These are phyloP conservation scores for Pulchroboletus neoregius DNA, from an alignment of 1,284 basidiomycete genomes.

Conservation along the genomic window DNA sequence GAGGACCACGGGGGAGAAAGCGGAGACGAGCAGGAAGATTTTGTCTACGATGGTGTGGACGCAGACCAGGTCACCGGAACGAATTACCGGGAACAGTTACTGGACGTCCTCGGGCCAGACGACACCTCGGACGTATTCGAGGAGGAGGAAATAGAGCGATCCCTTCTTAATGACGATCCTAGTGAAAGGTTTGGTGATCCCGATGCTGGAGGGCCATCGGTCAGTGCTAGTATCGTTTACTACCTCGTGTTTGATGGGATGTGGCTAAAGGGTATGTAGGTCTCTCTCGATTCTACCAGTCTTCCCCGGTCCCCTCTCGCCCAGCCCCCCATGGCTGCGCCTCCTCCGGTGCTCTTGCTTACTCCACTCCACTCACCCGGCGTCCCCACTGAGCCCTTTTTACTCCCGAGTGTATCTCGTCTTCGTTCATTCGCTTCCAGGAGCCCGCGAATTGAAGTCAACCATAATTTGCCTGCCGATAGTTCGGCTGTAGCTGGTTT, in stretches of 20 bases:
- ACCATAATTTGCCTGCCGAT: conserved; percentile 40
- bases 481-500: conserved; percentile 41
- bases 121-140: conserved; percentile 51
- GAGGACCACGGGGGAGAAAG: conserved; percentile 38
- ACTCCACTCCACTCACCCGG: conserved; percentile 29
- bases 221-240: conserved; percentile 33
- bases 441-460: conserved; percentile 50
- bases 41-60: conserved; percentile 71
- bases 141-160: conserved; percentile 45
- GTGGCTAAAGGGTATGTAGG: conserved; percentile 21
- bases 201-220: conserved; percentile 36
- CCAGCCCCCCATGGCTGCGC: conserved; percentile 31
- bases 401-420: conserved; percentile 79
- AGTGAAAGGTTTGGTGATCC: conserved; percentile 33
- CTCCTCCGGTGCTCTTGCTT: conserved; percentile 38
- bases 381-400: conserved; percentile 46
- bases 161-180: conserved; percentile 39
- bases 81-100: conserved; percentile 62
- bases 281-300: conserved; percentile 40
- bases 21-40: conserved; percentile 55
- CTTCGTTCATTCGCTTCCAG: conserved; percentile 68
- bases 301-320: conserved; percentile 43
- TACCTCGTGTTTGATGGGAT: conserved; percentile 12
- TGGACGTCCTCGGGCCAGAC: conserved; percentile 69
- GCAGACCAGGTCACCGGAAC: conserved; percentile 41